Percentiles rank a stretch among this genome's conserved stretches.
Conservation (phyloP, 1,284 basidiomycete genomes). For the Mixia osmundae region DNA sequence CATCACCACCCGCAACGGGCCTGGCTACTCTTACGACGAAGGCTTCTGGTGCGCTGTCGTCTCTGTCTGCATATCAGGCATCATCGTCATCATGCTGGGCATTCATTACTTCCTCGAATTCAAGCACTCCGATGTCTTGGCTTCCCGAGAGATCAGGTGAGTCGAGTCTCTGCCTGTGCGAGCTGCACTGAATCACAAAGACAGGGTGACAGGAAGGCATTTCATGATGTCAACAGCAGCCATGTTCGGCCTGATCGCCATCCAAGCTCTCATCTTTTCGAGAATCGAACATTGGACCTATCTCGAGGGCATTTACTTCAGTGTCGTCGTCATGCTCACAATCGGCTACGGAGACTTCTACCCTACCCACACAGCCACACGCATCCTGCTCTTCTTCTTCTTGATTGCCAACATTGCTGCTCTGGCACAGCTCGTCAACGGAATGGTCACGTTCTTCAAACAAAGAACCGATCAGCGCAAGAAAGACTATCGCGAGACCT, state of each 20-base stretch:
- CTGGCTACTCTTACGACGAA: constrained; percentile 21
- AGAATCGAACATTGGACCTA: constrained; percentile 11
- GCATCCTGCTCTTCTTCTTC: constrained; percentile 24
- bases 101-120: constrained; percentile 23
- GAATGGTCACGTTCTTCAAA: constrained; percentile 23
- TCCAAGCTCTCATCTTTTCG: constrained; percentile 15
- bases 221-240: not conserved
- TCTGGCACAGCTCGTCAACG: constrained; percentile 24
- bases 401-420: constrained; percentile 23
- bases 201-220: not conserved
- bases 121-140: constrained; percentile 2
- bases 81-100: constrained; percentile 22
- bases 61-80: constrained; percentile 21
- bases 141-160: not conserved
- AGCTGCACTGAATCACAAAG: constrained; percentile 2
- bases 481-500: constrained; percentile 16
- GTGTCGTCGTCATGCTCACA: constrained; percentile 17
- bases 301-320: constrained; percentile 18
- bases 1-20: constrained; percentile 17
- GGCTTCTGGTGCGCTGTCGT: constrained; percentile 27
- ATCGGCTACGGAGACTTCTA: constrained; percentile 18
- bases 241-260: constrained; percentile 8
- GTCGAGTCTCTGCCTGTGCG: not conserved
- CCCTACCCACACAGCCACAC: constrained; percentile 16
- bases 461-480: constrained; percentile 19